Evolutionary conservation across 495 filamentous ascomycete species (phyloP), one percentile per base, ranked within the genome.

Genomic region (Penicillium lagena): DNA sequence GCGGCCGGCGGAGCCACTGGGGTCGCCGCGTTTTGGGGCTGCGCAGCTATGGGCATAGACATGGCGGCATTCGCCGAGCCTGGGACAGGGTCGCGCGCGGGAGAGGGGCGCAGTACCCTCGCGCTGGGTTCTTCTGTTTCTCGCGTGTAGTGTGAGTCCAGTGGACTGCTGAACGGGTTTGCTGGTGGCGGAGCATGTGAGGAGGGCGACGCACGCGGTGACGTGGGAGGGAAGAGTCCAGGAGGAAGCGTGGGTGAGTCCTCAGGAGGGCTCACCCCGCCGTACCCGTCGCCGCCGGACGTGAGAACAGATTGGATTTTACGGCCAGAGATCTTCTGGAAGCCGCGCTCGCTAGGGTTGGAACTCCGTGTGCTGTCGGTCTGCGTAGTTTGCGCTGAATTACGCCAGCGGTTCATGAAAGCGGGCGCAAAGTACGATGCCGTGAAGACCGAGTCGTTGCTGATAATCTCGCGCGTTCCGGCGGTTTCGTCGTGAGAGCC

Each of bases 291-390:
- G 13, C 84, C 82, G 36, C 85, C 82, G 30, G 76, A 76, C 32
- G 78, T 73, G 30, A 89, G 64, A 5, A 88, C 85, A 12, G 86
- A 80, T 6, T 77, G 72, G n/a, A 90, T 66, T 51, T 89, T 89
- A 42, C 79, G 73, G 30, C 86, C 86, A 7, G 85, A 83, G 5
- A 90, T 67, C 48, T 76, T 77, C 47, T 80, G 73, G 49, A 80
- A 80, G 2, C 77, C 76, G 11, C 71, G 71, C 39, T 80, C 76
- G 43, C 72, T 73, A 4, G 67, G 50, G 14, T 36, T 47, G 0
- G 64, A 59, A 34, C 10, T 55, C 55, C 7, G 59, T 9, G 59
- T 64, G 35, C 71, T 72, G 32, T 76, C 75, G 4, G 70, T 72
- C 1, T 56, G 62, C 1, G 66, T 69, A 11, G 74, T 64, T 44